A percentile compares a stretch with the other conserved stretches of the same genome.
Conservation (phyloP, 257 asterid genomes). For the Primulina huaijiensis region DNA sequence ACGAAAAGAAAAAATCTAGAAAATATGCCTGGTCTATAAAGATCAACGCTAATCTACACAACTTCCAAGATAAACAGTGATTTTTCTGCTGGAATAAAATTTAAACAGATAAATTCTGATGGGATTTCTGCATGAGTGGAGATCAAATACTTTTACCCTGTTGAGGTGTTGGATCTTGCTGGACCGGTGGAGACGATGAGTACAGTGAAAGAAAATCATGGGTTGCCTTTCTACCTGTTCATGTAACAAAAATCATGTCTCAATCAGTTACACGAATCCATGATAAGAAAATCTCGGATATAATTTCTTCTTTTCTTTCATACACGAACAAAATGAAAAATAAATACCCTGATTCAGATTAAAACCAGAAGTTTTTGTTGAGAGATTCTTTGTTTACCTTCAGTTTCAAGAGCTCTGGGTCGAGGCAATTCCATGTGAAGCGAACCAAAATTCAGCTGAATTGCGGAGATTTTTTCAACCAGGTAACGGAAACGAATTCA, state of each 20-base stretch:
- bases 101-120: neutral
- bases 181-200: conserved; percentile 48
- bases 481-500: neutral
- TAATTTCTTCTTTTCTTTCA: neutral
- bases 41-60: neutral
- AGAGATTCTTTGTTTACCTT: conserved; percentile 41
- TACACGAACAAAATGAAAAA: neutral
- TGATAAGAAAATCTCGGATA: neutral
- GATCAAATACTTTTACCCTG: conserved; percentile 42
- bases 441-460: neutral
- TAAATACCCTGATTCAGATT: neutral
- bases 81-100: neutral
- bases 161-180: conserved; percentile 82
- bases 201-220: conserved; percentile 93
- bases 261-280: neutral
- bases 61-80: neutral
- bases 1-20: neutral
- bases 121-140: conserved; percentile 27
- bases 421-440: conserved; percentile 74
- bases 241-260: conserved; percentile 15
- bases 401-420: conserved; percentile 50
- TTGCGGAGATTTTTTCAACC: neutral
- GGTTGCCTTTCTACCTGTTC: conserved; percentile 63
- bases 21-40: neutral
- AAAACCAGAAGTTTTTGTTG: neutral